Percentiles rank a stretch among this genome's conserved stretches.
Evolutionary conservation across 164 flowering plant species (phyloP).

Genomic region (Chloranthus sessilifolius): DNA sequence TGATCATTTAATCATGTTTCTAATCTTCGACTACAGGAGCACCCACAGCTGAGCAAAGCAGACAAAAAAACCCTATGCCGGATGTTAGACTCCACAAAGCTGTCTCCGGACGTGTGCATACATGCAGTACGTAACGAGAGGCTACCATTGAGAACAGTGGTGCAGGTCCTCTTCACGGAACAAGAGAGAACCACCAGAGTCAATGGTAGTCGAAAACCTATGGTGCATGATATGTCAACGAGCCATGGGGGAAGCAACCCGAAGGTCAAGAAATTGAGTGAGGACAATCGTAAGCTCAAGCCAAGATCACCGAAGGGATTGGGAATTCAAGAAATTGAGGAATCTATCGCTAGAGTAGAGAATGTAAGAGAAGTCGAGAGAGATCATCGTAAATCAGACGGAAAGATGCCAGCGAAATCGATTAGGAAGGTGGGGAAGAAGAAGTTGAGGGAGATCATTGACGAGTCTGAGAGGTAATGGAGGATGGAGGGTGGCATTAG

Average conservation of each 20-base stretch:
- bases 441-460: constrained; percentile 19
- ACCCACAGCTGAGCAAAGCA: constrained; percentile 56
- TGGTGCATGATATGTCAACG: background rate
- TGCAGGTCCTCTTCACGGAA: constrained; percentile 79
- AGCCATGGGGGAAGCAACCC: constrained; percentile 10
- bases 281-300: too few relatives aligned
- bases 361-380: background rate
- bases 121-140: constrained; percentile 79
- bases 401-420: constrained; percentile 5
- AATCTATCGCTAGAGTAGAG: background rate
- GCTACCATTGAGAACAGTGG: constrained; percentile 82
- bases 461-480: too few relatives aligned
- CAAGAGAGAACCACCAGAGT: constrained; percentile 47
- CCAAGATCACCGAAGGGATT: too few relatives aligned
- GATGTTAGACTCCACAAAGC: constrained; percentile 64
- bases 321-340: background rate
- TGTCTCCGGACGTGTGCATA: constrained; percentile 59
- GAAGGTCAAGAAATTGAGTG: constrained; percentile 12
- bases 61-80: constrained; percentile 75
- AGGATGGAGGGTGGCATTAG: too few relatives aligned
- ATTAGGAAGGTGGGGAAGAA: constrained; percentile 15
- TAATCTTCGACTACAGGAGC: constrained; percentile 59
- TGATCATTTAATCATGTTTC: too few relatives aligned
- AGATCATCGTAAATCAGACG: constrained; percentile 14
- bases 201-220: constrained; percentile 8